phyloP scores from a whole-genome alignment of 1,284 basidiomycete species.

The Ganoderma leucocontextum region DNA sequence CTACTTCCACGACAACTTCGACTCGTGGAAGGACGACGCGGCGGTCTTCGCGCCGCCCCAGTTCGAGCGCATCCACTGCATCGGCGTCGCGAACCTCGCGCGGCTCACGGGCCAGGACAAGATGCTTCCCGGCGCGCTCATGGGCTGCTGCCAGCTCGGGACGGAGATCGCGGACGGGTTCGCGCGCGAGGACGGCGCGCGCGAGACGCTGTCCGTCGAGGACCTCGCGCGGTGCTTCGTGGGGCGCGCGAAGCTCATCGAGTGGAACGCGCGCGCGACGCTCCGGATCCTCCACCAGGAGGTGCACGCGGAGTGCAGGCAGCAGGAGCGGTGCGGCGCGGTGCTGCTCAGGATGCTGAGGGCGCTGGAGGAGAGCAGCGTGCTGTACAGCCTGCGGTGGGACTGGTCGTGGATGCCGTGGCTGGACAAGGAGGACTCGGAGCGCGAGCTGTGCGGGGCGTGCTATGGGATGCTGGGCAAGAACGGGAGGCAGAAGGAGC shows the following conservation, averaged over 20 bases:
- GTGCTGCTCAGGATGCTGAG: conserved; percentile 23
- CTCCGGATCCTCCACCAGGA: background rate
- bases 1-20: conserved; percentile 13
- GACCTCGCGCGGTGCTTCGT: conserved; percentile 26
- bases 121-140: conserved; percentile 22
- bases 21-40: background rate
- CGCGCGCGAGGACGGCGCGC: conserved; percentile 22
- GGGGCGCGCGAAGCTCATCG: conserved; percentile 18
- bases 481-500: conserved; percentile 17
- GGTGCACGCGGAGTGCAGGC: background rate
- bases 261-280: conserved; percentile 10
- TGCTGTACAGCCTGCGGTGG: conserved; percentile 7
- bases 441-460: conserved; percentile 14
- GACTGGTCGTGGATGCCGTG: conserved; percentile 14
- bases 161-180: conserved; percentile 19
- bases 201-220: conserved; percentile 18
- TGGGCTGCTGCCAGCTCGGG: conserved; percentile 25
- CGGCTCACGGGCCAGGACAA: conserved; percentile 15
- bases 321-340: background rate
- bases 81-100: conserved; percentile 31
- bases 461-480: conserved; percentile 15
- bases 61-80: conserved; percentile 16
- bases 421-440: conserved; percentile 12
- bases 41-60: conserved; percentile 13
- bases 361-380: conserved; percentile 14